A percentile compares a stretch with the other conserved stretches of the same genome.
These are phyloP conservation scores for Neurospora tetraspora DNA, from an alignment of 495 filamentous ascomycete genomes.

Conservation along the genomic window DNA sequence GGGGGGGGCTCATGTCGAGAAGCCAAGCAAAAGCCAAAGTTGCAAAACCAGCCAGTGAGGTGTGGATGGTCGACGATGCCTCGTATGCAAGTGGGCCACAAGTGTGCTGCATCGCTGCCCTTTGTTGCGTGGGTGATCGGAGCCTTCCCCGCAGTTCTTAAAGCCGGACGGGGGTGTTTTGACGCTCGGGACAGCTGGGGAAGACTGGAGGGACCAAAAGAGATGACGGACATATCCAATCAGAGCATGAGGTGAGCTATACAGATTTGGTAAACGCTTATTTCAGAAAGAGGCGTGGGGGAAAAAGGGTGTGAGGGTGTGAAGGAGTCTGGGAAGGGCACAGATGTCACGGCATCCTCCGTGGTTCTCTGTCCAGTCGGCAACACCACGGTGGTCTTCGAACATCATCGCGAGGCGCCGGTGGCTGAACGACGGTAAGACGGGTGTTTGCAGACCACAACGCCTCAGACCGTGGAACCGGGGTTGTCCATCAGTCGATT, in stretches of 20 bases:
- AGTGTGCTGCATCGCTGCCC: conserved; percentile 9
- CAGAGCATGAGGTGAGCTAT: conserved; percentile 18
- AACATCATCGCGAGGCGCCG: not conserved
- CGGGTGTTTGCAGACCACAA: not conserved
- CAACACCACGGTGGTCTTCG: not conserved
- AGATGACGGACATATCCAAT: conserved; percentile 10
- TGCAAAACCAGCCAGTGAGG: not conserved
- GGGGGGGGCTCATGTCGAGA: not conserved
- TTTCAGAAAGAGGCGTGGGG: conserved; percentile 11
- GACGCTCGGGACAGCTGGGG: not conserved
- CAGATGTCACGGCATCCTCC: conserved; percentile 6
- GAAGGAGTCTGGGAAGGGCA: not conserved
- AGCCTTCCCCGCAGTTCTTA: conserved; percentile 16
- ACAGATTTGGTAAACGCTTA: conserved; percentile 19
- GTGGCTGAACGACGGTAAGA: not conserved
- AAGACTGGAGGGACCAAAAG: not conserved
- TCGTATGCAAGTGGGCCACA: not conserved
- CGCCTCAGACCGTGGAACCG: not conserved
- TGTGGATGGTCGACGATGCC: no score
- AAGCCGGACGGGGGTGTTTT: conserved; percentile 4
- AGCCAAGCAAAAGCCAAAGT: not conserved
- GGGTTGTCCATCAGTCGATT: not conserved
- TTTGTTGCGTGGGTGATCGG: conserved; percentile 16
- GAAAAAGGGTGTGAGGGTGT: not conserved
- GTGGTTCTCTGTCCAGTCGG: not conserved